phyloP scores from a whole-genome alignment of 768 basidiomycete genomes.

The Suillus hirtellus region DNA sequence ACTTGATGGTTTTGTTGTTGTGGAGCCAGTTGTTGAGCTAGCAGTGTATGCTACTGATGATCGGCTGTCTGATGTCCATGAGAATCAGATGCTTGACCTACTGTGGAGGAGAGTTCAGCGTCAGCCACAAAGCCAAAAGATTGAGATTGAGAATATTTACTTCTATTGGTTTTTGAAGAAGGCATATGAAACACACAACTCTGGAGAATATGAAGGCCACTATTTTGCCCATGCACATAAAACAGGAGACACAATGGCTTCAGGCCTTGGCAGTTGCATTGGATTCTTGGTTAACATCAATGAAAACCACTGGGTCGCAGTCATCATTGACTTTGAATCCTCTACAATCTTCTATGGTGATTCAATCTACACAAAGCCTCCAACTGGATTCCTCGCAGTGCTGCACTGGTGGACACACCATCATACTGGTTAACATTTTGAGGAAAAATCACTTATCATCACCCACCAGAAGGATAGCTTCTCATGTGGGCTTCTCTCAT shows the following conservation, averaged over 20 bases:
- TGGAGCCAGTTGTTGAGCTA: background rate
- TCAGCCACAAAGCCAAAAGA: background rate
- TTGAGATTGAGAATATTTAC: background rate
- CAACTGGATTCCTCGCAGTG: background rate
- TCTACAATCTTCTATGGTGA: background rate
- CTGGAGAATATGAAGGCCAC: background rate
- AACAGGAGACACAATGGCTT: background rate
- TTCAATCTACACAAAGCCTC: background rate
- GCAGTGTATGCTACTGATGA: background rate
- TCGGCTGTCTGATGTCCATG: background rate
- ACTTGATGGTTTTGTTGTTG: background rate
- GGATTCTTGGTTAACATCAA: background rate
- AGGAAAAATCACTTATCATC: background rate
- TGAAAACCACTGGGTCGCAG: background rate
- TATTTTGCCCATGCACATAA: background rate
- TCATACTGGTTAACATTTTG: conserved; percentile 1
- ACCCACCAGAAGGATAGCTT: background rate
- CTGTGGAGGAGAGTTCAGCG: background rate
- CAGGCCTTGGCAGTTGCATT: background rate
- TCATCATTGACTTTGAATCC: background rate
- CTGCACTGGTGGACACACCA: conserved; percentile 5
- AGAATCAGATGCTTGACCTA: conserved; percentile 9
- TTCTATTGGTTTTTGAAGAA: background rate
- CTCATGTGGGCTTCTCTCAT: background rate
- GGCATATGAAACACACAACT: background rate